phyloP scores from a whole-genome alignment of 495 filamentous ascomycete species.

The Penicillium paradoxum region DNA sequence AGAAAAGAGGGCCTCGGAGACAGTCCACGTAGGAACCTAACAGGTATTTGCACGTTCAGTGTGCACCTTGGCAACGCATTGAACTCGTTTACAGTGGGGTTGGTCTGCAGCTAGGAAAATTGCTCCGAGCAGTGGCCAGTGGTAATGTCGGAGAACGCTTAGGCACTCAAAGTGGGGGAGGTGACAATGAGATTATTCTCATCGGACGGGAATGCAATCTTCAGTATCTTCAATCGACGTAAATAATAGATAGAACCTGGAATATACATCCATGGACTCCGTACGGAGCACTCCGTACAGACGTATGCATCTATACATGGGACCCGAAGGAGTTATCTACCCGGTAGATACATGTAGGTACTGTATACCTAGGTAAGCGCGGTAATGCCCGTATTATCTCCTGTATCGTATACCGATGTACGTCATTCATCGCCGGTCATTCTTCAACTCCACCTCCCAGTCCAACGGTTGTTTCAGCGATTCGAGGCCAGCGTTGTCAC shows the following conservation, averaged over 20 bases:
- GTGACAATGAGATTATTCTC: background rate
- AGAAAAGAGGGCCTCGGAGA: background rate
- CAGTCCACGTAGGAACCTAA: background rate
- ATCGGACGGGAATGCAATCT: too few species aligned
- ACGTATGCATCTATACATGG: too few species aligned
- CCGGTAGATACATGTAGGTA: background rate
- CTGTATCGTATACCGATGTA: background rate
- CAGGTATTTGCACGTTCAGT: background rate
- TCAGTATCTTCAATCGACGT: too few species aligned
- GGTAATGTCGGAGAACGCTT: background rate
- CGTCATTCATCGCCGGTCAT: background rate
- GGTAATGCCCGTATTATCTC: background rate
- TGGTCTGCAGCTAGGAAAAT: slow-evolving; percentile 4
- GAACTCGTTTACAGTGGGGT: slow-evolving; percentile 7
- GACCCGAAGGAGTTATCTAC: too few species aligned
- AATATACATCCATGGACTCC: too few species aligned
- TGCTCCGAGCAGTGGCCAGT: background rate
- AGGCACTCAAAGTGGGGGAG: background rate
- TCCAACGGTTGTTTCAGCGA: background rate
- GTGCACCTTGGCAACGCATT: slow-evolving; percentile 5
- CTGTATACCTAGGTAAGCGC: background rate
- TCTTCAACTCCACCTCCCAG: background rate
- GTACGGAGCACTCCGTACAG: too few species aligned
- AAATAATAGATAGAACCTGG: too few species aligned
- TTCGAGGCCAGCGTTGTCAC: background rate